phyloP scores from a whole-genome alignment of 2,329 filamentous ascomycete genomes.

The Microdochium trichocladiopsis region DNA sequence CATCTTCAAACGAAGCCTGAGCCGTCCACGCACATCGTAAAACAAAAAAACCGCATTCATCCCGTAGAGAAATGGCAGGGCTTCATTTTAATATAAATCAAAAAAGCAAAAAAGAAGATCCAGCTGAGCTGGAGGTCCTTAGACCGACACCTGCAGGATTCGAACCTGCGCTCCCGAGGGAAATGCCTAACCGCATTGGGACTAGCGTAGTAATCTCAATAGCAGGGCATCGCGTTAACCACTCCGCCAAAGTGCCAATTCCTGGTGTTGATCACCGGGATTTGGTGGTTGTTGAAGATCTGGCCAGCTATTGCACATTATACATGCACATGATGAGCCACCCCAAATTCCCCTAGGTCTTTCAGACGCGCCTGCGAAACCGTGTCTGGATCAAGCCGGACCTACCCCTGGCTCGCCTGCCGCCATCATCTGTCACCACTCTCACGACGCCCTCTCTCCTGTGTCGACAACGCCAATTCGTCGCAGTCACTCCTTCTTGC shows the following conservation, averaged over 20 bases:
- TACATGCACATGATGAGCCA: not conserved
- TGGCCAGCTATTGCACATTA: not conserved
- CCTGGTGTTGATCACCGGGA: not conserved
- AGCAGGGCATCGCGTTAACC: slow-evolving; percentile 1
- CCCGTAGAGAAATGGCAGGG: not conserved
- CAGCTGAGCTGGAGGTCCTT: not conserved
- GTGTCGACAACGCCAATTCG: not conserved
- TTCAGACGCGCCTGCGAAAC: not conserved
- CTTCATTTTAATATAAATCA: not conserved
- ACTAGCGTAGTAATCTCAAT: not conserved
- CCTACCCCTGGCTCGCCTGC: not conserved
- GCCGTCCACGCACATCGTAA: not conserved
- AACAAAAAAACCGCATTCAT: not conserved
- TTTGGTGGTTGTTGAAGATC: not conserved
- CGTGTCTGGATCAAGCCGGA: not conserved
- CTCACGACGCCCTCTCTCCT: not conserved
- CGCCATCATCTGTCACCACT: not conserved
- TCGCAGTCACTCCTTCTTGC: not conserved
- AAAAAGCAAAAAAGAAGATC: not conserved
- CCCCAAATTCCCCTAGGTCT: not conserved
- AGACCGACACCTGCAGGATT: not conserved
- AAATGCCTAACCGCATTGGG: not conserved
- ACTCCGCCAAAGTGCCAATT: slow-evolving; percentile 1
- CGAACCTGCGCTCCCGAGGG: slow-evolving; percentile 1
- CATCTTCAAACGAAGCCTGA: not conserved